phyloP scores from a whole-genome alignment of 805 yeast genomes.

The Scheffersomyces spartinae region DNA sequence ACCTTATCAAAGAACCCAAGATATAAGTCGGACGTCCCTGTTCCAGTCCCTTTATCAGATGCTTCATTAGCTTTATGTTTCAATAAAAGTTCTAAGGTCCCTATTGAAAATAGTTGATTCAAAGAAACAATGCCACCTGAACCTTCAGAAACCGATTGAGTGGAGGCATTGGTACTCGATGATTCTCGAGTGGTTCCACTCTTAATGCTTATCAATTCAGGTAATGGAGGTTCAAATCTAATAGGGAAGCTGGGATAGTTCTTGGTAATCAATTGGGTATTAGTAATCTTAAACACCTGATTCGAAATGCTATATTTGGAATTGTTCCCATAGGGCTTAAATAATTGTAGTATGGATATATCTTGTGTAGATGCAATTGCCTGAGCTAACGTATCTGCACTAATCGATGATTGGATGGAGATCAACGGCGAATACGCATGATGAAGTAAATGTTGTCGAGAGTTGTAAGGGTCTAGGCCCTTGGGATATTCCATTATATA shows the following conservation, averaged over 20 bases:
- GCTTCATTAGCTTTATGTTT: conserved; percentile 8
- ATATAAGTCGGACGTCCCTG: conserved; percentile 37
- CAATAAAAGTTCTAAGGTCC: conserved; percentile 9
- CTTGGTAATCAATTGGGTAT: conserved; percentile 38
- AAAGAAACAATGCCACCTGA: conserved; percentile 1
- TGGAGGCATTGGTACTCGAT: conserved; percentile 14
- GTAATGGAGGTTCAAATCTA: conserved; percentile 36
- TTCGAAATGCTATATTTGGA: conserved; percentile 29
- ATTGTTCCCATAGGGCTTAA: conserved; percentile 45
- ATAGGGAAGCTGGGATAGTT: conserved; percentile 44
- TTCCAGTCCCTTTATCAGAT: conserved; percentile 22
- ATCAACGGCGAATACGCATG: conserved; percentile 43
- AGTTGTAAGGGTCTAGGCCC: conserved; percentile 27
- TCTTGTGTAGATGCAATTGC: conserved; percentile 23
- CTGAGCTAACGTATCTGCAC: conserved; percentile 34
- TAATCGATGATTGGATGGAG: conserved; percentile 35
- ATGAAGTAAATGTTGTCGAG: conserved; percentile 30
- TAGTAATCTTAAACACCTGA: conserved; percentile 37
- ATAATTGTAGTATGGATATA: conserved; percentile 33
- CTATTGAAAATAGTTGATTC: conserved; percentile 2
- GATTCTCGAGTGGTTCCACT: conserved; percentile 23
- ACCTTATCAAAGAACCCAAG: conserved; percentile 46
- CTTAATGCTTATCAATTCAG: conserved; percentile 23
- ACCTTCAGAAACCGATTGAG: too few species aligned
- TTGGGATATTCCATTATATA: conserved; percentile 18